Percentiles rank a stretch among this genome's conserved stretches.
Evolutionary conservation across 345 rosid species (phyloP).

Genomic region (Citrus sp.): DNA sequence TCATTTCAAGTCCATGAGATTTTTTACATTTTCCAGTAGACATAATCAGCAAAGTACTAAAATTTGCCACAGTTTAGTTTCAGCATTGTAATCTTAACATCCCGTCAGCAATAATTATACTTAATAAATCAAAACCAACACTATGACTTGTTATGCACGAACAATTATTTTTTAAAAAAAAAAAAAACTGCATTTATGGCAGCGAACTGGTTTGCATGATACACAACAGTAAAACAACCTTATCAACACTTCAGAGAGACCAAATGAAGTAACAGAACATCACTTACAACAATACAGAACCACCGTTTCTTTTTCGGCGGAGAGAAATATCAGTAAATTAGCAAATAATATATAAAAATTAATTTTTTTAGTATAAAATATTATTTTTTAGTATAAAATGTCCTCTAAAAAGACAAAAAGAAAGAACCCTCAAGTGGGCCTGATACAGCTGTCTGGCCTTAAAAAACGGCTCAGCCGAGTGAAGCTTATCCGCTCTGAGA

Average conservation of each 20-base stretch:
- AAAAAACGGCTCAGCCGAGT: not conserved
- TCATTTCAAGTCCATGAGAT: not conserved
- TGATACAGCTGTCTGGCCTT: slow-evolving; percentile 9
- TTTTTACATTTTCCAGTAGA: not conserved
- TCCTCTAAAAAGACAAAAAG: not conserved
- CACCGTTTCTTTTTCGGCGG: not conserved
- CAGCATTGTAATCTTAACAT: not conserved
- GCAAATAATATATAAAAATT: not conserved
- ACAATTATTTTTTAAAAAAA: too few relatives aligned
- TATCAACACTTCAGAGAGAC: not conserved
- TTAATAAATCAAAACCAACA: not conserved
- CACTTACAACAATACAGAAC: not conserved
- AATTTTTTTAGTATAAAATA: not conserved
- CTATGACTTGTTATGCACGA: not conserved
- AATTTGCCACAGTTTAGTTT: not conserved
- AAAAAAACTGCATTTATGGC: too few relatives aligned
- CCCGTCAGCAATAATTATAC: not conserved
- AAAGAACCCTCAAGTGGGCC: slow-evolving; percentile 10
- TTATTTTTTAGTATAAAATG: not conserved
- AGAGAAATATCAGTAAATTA: not conserved
- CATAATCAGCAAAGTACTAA: not conserved
- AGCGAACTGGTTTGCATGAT: too few relatives aligned
- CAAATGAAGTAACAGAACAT: not conserved
- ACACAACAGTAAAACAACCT: not conserved
- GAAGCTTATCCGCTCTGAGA: slow-evolving; percentile 14